Percentiles rank a stretch among this genome's conserved stretches.
phyloP scores from a whole-genome alignment of 495 filamentous ascomycete genomes.

The Annulohypoxylon stygium region DNA sequence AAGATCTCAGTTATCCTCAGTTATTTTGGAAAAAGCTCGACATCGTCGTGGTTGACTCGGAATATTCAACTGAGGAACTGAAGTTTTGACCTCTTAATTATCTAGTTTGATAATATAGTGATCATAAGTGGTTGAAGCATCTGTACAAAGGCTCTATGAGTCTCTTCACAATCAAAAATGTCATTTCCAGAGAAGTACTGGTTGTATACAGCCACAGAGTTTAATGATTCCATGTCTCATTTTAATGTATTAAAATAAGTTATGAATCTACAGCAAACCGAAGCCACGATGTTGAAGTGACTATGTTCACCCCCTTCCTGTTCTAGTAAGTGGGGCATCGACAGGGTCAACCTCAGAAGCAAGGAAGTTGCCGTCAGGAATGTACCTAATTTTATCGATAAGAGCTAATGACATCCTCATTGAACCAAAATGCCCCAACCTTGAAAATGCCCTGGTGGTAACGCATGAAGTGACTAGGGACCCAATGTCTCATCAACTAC shows the following conservation, averaged over 20 bases:
- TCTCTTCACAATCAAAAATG: too few relatives aligned
- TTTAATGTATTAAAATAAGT: neutral
- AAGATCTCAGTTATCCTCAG: too few relatives aligned
- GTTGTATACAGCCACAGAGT: too few relatives aligned
- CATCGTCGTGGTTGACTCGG: too few relatives aligned
- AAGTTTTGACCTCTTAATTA: too few relatives aligned
- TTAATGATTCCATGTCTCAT: neutral
- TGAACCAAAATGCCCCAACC: neutral
- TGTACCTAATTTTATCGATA: conserved; percentile 5
- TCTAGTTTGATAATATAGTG: too few relatives aligned
- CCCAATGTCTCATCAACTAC: conserved; percentile 34
- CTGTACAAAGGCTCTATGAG: too few relatives aligned
- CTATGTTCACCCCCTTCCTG: neutral
- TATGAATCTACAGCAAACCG: neutral
- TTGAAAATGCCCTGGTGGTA: conserved; percentile 1
- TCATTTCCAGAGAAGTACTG: too few relatives aligned
- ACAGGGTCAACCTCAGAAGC: neutral
- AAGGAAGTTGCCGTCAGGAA: conserved; percentile 3
- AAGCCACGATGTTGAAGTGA: neutral
- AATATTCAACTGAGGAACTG: too few relatives aligned
- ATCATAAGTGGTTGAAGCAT: too few relatives aligned
- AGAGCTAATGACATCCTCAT: conserved; percentile 8
- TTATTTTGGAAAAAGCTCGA: too few relatives aligned
- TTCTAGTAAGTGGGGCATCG: neutral
- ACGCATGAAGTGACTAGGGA: conserved; percentile 35